Evolutionary conservation across 768 basidiomycete species (phyloP).

Genomic region (Clitopilus hobsonii): DNA sequence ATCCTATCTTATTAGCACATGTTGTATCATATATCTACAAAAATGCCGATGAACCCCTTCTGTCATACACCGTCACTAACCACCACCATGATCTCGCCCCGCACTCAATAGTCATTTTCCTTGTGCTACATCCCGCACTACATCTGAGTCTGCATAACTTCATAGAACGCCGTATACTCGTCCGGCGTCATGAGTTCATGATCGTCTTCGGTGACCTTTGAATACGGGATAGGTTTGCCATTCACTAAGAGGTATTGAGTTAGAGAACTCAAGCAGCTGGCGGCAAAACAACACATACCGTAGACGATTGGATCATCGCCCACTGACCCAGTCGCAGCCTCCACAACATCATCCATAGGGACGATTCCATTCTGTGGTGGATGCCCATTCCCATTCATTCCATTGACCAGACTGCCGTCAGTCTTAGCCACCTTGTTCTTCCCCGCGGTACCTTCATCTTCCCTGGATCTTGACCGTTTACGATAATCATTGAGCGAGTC

Average conservation of each 20-base stretch:
- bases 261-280: not conserved
- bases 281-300: conserved; percentile 37
- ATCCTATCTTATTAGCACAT: not conserved
- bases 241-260: conserved; percentile 47
- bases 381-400: conserved; percentile 19
- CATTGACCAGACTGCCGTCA: conserved; percentile 27
- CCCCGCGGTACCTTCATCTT: conserved; percentile 41
- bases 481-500: conserved; percentile 69
- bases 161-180: conserved; percentile 82
- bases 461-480: conserved; percentile 67
- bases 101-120: not conserved
- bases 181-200: conserved; percentile 92
- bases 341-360: conserved; percentile 13
- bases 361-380: conserved; percentile 18
- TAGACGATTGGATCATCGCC: conserved; percentile 63
- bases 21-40: conserved; percentile 1
- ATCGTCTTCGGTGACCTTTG: conserved; percentile 85
- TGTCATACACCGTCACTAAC: not conserved
- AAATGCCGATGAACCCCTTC: not conserved
- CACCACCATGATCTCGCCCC: too few relatives aligned
- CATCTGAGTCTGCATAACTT: conserved; percentile 53
- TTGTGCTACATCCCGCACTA: conserved; percentile 7
- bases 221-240: conserved; percentile 68
- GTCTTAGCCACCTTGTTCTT: conserved; percentile 38
- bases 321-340: not conserved